Evolutionary conservation across 2,329 filamentous ascomycete species (phyloP), one percentile per base, ranked within the genome.

Genomic region (Leptographium galeiforme): DNA sequence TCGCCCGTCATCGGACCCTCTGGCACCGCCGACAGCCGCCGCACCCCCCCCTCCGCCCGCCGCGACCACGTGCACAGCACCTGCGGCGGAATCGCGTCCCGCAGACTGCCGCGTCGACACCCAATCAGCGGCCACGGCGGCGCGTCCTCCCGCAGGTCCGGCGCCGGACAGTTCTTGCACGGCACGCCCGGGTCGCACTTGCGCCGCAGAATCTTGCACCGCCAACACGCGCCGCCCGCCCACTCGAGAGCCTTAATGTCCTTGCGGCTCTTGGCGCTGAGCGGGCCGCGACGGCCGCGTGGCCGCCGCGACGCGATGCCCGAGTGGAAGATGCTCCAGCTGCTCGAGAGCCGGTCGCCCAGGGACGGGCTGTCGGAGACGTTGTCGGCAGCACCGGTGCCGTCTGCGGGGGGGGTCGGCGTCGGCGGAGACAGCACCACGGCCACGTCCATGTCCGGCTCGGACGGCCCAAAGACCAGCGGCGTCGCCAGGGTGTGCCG

Each of bases 41-140:
- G 54, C 0, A 38, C 46, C 32, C 57, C 57, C 2, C 16, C 38
- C 2, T 51, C 46, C 16, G 58, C 39, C 1, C 52, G 43, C 14
- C 52, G 57, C 3, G 59, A 59, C 32, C 57, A 55, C 36, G 62
- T 60, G 44, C 63, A 65, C 2, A 64, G 55, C 0, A 61, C 54
- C 46, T 63, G 62, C 0, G 55, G 53, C 6, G 60, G 58, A 45
- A 64, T 60, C 0, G 63, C 58, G 18, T 63, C 60, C 1, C 61
- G 58, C 3, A 65, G 58, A 13, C 59, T 61, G 1, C 63, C 63
- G 3, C 63, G 63, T 0, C 63, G 61, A 36, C 63, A 65, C 7
- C 63, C 63, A 34, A 65, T 64, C 36, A 64, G 41, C 6, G 63
- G 63, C 63, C 63, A 65, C 0, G 63, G 59, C 10, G 63, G 62